A percentile compares a stretch with the other conserved stretches of the same genome.
These are phyloP conservation scores for Byssoonygena ceratinophila DNA, from an alignment of 2,329 filamentous ascomycete genomes.

Conservation along the genomic window DNA sequence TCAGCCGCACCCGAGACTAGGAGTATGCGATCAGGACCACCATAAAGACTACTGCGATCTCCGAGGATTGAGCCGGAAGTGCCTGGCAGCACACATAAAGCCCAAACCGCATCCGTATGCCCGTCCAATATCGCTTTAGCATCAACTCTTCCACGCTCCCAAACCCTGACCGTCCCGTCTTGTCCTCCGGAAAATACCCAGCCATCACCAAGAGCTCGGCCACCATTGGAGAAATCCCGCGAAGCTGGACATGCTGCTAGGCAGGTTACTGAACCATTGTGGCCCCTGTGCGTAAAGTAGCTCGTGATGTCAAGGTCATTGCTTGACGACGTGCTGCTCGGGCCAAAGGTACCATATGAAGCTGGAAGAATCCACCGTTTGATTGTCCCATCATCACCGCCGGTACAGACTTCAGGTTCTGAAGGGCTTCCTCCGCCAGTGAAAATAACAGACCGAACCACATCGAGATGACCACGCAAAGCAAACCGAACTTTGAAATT, in stretches of 20 bases:
- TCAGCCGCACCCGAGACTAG: conserved; percentile 88
- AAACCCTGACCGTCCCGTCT: conserved; percentile 83
- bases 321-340: conserved; percentile 44
- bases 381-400: conserved; percentile 87
- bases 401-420: conserved; percentile 93
- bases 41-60: conserved; percentile 57
- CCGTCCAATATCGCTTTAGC: conserved; percentile 90
- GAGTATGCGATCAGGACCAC: conserved; percentile 72
- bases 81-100: conserved; percentile 79
- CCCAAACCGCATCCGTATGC: conserved; percentile 93
- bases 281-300: conserved; percentile 90
- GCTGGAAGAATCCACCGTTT: conserved; percentile 93
- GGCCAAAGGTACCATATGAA: conserved; percentile 53
- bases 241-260: conserved; percentile 78
- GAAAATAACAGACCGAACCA: conserved; percentile 89
- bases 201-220: conserved; percentile 77
- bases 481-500: conserved; percentile 91
- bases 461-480: conserved; percentile 82
- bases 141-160: conserved; percentile 89
- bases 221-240: conserved; percentile 79
- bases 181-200: conserved; percentile 98
- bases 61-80: conserved; percentile 74
- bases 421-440: conserved; percentile 90
- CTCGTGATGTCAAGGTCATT: conserved; percentile 84
- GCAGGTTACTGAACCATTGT: conserved; percentile 79